A percentile compares a stretch with the other conserved stretches of the same genome.
phyloP scores from a whole-genome alignment of 352 stramenopile genomes.

The Globisporangium nagaii region DNA sequence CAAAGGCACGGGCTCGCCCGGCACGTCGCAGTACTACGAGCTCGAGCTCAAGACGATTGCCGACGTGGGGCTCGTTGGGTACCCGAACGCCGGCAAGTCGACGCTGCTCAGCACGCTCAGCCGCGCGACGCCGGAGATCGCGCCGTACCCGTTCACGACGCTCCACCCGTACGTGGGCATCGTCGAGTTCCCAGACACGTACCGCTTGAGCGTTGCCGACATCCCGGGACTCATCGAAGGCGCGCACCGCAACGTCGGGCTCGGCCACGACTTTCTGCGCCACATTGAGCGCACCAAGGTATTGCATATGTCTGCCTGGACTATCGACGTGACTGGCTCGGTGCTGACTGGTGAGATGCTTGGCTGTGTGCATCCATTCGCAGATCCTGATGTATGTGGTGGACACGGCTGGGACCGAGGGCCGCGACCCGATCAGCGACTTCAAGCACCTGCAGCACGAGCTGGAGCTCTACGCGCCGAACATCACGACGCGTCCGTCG shows the following conservation, averaged over 20 bases:
- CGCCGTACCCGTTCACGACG: constrained; percentile 97
- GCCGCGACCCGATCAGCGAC: constrained; percentile 69
- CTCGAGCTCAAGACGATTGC: constrained; percentile 98
- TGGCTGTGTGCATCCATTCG: background rate
- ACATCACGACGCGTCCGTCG: constrained; percentile 81
- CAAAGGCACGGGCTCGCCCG: constrained; percentile 84
- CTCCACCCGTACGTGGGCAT: constrained; percentile 94
- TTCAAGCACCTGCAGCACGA: constrained; percentile 79
- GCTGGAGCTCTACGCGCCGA: constrained; percentile 80
- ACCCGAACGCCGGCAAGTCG: constrained; percentile 98
- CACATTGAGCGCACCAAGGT: constrained; percentile 99
- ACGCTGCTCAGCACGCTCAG: constrained; percentile 93
- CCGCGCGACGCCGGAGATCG: constrained; percentile 92
- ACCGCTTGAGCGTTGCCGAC: constrained; percentile 86
- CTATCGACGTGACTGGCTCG: background rate
- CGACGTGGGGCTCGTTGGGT: constrained; percentile 97
- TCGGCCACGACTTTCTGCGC: constrained; percentile 97
- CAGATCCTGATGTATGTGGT: constrained; percentile 87
- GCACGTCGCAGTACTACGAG: constrained; percentile 92
- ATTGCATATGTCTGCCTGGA: background rate
- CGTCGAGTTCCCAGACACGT: constrained; percentile 94
- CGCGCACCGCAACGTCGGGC: constrained; percentile 93
- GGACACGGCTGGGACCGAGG: constrained; percentile 74
- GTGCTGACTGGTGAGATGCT: background rate
- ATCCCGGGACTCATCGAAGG: constrained; percentile 88